Conservation (phyloP, 2,329 filamentous ascomycete genomes). For the Hansfordia pulvinata region DNA sequence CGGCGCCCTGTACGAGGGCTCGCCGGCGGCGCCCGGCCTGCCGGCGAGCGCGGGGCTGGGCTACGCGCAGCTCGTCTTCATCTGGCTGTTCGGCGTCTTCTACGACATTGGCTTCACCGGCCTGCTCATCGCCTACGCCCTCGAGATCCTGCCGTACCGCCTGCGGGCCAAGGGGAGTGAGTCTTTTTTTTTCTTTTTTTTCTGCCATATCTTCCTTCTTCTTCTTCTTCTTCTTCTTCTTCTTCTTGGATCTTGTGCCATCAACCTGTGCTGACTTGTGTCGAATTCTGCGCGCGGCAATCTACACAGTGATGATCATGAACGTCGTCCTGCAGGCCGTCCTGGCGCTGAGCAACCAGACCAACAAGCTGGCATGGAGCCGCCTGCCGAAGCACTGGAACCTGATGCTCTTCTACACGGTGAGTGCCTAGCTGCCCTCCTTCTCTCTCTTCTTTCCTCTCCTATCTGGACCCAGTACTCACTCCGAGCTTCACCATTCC, state of each 20-base stretch:
- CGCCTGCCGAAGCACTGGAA: conserved; percentile 47
- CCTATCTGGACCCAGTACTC: too few relatives aligned
- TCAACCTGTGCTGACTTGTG: conserved; percentile 17
- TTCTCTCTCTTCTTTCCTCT: neutral
- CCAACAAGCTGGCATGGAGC: conserved; percentile 50
- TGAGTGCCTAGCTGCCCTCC: conserved; percentile 13
- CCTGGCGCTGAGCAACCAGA: conserved; percentile 46
- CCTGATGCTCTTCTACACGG: conserved; percentile 52
- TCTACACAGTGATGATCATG: conserved; percentile 54
- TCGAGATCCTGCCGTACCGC: conserved; percentile 45
- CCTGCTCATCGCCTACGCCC: conserved; percentile 41
- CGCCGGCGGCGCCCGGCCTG: too few relatives aligned
- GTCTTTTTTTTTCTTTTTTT: conserved; percentile 22
- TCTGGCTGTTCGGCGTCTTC: conserved; percentile 45
- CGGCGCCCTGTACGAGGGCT: conserved; percentile 38
- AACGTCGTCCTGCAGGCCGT: conserved; percentile 50
- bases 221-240: too few relatives aligned
- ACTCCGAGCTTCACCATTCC: too few relatives aligned
- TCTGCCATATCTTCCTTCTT: conserved; percentile 19
- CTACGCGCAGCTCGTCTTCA: conserved; percentile 40
- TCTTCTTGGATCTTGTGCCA: too few relatives aligned
- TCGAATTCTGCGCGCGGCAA: too few relatives aligned
- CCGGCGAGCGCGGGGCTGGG: conserved; percentile 28
- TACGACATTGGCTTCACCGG: conserved; percentile 48
- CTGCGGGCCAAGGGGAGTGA: conserved; percentile 42